Conservation (phyloP, 176 grass and related monocot genomes). For the Phoenix dactylifera region DNA sequence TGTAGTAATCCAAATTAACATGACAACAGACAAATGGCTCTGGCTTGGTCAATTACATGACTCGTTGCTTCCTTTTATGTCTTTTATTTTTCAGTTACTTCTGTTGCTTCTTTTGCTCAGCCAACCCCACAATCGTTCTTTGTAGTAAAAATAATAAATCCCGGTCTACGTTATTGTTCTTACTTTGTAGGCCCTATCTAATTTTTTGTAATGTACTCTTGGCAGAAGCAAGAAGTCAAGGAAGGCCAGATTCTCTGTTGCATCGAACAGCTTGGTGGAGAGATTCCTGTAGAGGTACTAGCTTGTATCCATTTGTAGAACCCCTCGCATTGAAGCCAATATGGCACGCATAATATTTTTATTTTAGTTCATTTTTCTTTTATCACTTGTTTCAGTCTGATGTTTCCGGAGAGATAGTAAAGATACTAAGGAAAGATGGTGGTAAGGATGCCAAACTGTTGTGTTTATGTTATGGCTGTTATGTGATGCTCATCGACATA, state of each 20-base stretch:
- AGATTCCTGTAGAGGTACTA: constrained; percentile 20
- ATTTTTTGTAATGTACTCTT: background rate
- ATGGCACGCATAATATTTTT: no score
- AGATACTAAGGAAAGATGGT: constrained; percentile 20
- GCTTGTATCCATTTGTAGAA: no score
- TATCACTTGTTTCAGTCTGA: constrained; percentile 6
- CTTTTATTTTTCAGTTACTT: no score
- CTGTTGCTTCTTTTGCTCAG: no score
- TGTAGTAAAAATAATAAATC: no score
- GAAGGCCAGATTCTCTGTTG: constrained; percentile 21
- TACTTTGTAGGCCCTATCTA: background rate
- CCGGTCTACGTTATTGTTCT: no score
- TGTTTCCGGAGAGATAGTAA: constrained; percentile 19
- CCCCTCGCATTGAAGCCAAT: no score
- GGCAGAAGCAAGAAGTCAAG: constrained; percentile 17
- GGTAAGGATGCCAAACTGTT: background rate
- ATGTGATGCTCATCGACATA: background rate
- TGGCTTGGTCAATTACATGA: no score
- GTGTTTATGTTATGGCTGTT: background rate
- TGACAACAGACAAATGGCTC: no score
- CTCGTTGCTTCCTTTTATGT: no score
- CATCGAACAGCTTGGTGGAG: constrained; percentile 23
- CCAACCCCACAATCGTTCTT: no score
- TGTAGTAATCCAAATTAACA: no score
- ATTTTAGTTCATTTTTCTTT: background rate